A percentile compares a stretch with the other conserved stretches of the same genome.
Conservation (phyloP, 148 eudicot genomes). For the Suaeda aralocaspica region DNA sequence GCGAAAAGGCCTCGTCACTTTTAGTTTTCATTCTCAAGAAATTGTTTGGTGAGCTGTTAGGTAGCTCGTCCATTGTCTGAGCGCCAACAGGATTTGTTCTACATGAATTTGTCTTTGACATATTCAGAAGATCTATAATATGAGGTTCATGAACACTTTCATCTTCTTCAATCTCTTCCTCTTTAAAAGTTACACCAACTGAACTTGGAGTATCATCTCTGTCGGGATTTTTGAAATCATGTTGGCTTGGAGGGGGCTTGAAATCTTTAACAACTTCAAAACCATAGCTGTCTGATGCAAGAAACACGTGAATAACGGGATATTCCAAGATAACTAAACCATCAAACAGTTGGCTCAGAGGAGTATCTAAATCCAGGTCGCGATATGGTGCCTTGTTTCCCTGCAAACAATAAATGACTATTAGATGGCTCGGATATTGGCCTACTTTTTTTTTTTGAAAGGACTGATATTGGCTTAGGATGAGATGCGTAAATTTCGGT, state of each 20-base stretch:
- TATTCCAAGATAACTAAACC: slow-evolving; percentile 69
- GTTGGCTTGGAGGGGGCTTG: slow-evolving; percentile 24
- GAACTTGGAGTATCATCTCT: slow-evolving; percentile 33
- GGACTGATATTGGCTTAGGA: too few species aligned
- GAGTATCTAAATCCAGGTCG: slow-evolving; percentile 55
- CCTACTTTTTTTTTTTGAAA: too few species aligned
- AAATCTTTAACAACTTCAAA: slow-evolving; percentile 59
- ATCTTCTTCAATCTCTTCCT: slow-evolving; percentile 71
- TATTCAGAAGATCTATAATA: slow-evolving; percentile 46
- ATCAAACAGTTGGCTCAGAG: slow-evolving; percentile 55
- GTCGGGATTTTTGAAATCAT: slow-evolving; percentile 29
- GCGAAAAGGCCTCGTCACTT: slow-evolving; percentile 8
- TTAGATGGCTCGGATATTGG: neutral
- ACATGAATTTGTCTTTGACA: slow-evolving; percentile 3
- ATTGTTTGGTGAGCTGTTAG: slow-evolving; percentile 14
- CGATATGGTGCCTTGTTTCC: slow-evolving; percentile 56
- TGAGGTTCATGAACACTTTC: slow-evolving; percentile 39
- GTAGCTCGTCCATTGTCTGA: slow-evolving; percentile 20
- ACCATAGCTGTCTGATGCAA: slow-evolving; percentile 59
- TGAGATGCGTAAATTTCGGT: too few species aligned
- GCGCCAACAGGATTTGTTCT: neutral
- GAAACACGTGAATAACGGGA: slow-evolving; percentile 71
- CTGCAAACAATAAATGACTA: slow-evolving; percentile 35
- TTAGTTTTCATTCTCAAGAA: neutral
- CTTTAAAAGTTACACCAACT: slow-evolving; percentile 54